These are phyloP conservation scores for Pichia kluyveri DNA, from an alignment of 805 yeast species.

Conservation along the genomic window DNA sequence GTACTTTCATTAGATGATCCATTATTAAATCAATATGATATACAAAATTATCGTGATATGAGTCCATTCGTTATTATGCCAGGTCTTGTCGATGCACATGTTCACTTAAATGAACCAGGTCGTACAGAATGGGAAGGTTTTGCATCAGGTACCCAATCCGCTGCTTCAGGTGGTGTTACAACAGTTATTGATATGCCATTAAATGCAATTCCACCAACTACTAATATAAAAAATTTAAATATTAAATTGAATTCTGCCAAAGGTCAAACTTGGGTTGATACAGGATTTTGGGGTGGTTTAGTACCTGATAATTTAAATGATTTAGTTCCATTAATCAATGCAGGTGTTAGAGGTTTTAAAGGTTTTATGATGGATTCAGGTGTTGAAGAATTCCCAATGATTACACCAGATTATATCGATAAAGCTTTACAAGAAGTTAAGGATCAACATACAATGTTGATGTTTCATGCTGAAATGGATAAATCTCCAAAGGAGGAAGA, in stretches of 20 bases:
- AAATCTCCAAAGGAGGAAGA: constrained; percentile 11
- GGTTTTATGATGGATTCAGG: constrained; percentile 91
- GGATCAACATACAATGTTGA: constrained; percentile 57
- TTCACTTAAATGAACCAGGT: constrained; percentile 95
- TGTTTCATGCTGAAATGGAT: constrained; percentile 92
- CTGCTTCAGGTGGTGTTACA: constrained; percentile 94
- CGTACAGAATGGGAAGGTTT: constrained; percentile 98
- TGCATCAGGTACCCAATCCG: constrained; percentile 91
- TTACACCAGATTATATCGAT: constrained; percentile 53
- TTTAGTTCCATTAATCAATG: constrained; percentile 63
- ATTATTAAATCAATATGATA: constrained; percentile 32
- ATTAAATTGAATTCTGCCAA: constrained; percentile 70
- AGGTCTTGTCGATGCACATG: constrained; percentile 90
- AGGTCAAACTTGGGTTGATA: constrained; percentile 84
- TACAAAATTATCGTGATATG: constrained; percentile 39
- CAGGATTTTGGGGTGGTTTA: constrained; percentile 95
- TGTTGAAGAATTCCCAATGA: constrained; percentile 92
- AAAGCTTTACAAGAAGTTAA: constrained; percentile 57
- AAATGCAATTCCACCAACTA: constrained; percentile 94
- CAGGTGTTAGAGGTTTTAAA: constrained; percentile 92
- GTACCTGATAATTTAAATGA: constrained; percentile 69
- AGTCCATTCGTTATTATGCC: constrained; percentile 68
- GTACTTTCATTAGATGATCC: constrained; percentile 33
- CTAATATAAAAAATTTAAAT: constrained; percentile 68
- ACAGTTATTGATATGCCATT: constrained; percentile 95